These are phyloP conservation scores for Platanthera zijinensis DNA, from an alignment of 106 monocot species.

Conservation along the genomic window DNA sequence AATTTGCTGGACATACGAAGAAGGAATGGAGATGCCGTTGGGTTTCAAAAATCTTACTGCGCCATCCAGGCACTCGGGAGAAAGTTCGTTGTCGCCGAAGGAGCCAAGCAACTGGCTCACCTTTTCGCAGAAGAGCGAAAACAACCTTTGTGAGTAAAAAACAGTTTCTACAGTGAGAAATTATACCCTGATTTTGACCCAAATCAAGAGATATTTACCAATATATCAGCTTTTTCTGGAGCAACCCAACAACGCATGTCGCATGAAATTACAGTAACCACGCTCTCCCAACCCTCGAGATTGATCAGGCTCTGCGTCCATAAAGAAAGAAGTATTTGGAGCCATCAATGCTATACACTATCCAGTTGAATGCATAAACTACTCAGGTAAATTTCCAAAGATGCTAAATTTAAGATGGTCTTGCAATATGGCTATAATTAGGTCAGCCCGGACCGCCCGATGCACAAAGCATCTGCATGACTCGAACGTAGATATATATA, in stretches of 20 bases:
- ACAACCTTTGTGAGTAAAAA: not conserved
- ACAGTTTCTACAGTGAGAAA: not conserved
- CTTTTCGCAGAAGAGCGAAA: slow-evolving; percentile 17
- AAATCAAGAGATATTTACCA: slow-evolving; percentile 38
- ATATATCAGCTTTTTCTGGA: slow-evolving; percentile 95
- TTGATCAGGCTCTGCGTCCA: slow-evolving; percentile 67
- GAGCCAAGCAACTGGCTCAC: slow-evolving; percentile 94
- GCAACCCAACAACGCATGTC: slow-evolving; percentile 97
- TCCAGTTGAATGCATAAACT: not conserved
- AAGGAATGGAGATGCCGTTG: slow-evolving; percentile 97
- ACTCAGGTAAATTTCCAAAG: not conserved
- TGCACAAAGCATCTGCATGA: too few relatives aligned
- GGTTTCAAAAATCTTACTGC: slow-evolving; percentile 85
- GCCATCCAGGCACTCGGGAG: slow-evolving; percentile 96
- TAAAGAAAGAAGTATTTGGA: not conserved
- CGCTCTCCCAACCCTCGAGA: slow-evolving; percentile 80
- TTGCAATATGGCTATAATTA: not conserved
- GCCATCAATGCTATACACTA: not conserved
- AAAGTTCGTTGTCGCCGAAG: slow-evolving; percentile 95
- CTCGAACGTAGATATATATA: too few relatives aligned
- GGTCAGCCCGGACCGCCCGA: too few relatives aligned
- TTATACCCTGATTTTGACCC: not conserved
- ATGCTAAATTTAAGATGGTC: not conserved
- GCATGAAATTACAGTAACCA: slow-evolving; percentile 74
- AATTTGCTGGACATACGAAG: slow-evolving; percentile 39